Evolutionary conservation across 352 stramenopile genomes (phyloP).

Genomic region (Stramenopiles sp.): DNA sequence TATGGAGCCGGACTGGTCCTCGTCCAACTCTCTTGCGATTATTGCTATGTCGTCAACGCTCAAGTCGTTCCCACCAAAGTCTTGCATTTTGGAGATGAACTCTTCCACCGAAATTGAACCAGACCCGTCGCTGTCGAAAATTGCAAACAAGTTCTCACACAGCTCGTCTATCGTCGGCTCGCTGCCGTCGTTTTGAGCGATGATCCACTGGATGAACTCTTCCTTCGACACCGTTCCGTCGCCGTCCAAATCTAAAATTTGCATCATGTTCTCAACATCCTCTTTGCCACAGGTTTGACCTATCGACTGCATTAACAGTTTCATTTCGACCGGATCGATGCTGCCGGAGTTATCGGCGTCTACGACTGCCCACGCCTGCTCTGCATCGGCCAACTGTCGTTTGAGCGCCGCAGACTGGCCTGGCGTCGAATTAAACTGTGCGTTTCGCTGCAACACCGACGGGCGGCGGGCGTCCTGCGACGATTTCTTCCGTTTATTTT

Average conservation of each 20-base stretch:
- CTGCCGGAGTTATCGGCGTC: neutral
- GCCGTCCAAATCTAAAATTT: neutral
- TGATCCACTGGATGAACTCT: neutral
- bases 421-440: neutral
- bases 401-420: neutral
- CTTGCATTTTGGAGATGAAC: neutral
- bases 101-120: neutral
- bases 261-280: neutral
- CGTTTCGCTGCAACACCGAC: too few relatives aligned
- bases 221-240: neutral
- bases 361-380: neutral
- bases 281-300: neutral
- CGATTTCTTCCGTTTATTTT: neutral
- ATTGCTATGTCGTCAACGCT: neutral
- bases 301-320: neutral
- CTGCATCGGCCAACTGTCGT: neutral
- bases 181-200: neutral
- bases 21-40: neutral
- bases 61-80: neutral
- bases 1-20: neutral
- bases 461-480: too few relatives aligned
- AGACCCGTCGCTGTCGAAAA: neutral
- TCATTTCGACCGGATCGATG: neutral
- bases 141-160: neutral
- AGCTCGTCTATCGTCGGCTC: neutral